Evolutionary conservation across 1,284 basidiomycete species (phyloP).

Genomic region (Apiotrichum siamense): DNA sequence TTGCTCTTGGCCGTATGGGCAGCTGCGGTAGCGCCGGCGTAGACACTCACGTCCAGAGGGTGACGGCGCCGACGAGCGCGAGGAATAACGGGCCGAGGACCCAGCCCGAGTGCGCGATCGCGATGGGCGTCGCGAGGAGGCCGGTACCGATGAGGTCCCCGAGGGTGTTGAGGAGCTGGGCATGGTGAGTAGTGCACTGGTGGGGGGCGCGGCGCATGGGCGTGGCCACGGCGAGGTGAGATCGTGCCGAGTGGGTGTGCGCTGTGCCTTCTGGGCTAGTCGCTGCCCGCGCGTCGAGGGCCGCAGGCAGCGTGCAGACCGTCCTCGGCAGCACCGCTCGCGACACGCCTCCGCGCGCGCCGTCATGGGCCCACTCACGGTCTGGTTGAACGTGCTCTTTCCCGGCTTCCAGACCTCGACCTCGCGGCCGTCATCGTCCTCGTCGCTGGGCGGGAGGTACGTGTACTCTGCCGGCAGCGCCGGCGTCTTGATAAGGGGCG

Average conservation of each 20-base stretch:
- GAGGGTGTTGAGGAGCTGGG: conserved; percentile 76
- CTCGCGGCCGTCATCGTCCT: conserved; percentile 24
- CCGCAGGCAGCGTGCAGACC: neutral
- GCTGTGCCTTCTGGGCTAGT: neutral
- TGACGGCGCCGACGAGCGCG: conserved; percentile 64
- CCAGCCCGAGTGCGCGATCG: conserved; percentile 81
- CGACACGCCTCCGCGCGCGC: neutral
- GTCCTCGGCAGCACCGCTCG: too few species aligned
- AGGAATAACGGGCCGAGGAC: conserved; percentile 66
- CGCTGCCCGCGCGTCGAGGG: neutral
- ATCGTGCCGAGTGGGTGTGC: neutral
- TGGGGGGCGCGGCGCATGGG: too few species aligned
- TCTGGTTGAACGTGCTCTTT: conserved; percentile 70
- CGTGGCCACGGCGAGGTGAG: too few species aligned
- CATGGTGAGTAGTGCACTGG: too few species aligned
- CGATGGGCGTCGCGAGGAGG: conserved; percentile 78
- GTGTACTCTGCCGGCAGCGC: conserved; percentile 3
- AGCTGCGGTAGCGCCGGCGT: too few species aligned
- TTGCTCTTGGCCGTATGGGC: too few species aligned
- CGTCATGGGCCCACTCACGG: conserved; percentile 54
- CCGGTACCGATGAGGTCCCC: conserved; percentile 81
- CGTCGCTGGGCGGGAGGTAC: conserved; percentile 4
- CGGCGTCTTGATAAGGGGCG: conserved; percentile 5
- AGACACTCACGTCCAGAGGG: conserved; percentile 71
- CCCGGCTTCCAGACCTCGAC: conserved; percentile 48